These are phyloP conservation scores for Gamarada debralockiae DNA, from an alignment of 495 filamentous ascomycete genomes.

Conservation along the genomic window DNA sequence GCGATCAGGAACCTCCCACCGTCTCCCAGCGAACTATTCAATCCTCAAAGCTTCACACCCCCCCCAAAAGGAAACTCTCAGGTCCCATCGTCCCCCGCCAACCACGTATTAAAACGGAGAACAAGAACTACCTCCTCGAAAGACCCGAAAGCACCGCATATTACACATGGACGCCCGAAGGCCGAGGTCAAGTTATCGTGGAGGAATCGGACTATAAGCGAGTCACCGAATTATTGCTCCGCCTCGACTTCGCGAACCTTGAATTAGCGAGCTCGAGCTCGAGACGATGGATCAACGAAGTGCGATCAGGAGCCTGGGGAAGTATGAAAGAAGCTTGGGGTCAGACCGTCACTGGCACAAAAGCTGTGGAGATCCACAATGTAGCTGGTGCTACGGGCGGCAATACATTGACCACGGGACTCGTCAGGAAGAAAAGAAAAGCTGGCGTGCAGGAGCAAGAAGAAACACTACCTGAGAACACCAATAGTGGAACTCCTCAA, in stretches of 20 bases:
- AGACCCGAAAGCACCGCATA: slow-evolving; percentile 47
- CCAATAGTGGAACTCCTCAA: slow-evolving; percentile 15
- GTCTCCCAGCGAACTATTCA: neutral
- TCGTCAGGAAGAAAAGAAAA: slow-evolving; percentile 31
- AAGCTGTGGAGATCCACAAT: slow-evolving; percentile 11
- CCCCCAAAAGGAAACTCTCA: slow-evolving; percentile 35
- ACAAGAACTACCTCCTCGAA: slow-evolving; percentile 32
- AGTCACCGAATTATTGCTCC: slow-evolving; percentile 74
- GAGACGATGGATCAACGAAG: slow-evolving; percentile 62
- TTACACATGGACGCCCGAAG: slow-evolving; percentile 65
- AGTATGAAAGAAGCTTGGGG: slow-evolving; percentile 29
- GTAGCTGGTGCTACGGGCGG: slow-evolving; percentile 21
- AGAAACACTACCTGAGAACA: neutral
- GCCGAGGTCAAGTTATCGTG: slow-evolving; percentile 67
- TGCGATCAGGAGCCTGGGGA: slow-evolving; percentile 45
- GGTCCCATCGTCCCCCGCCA: slow-evolving; percentile 49
- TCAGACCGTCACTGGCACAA: slow-evolving; percentile 17
- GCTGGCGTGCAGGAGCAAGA: slow-evolving; percentile 14
- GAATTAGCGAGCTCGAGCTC: slow-evolving; percentile 68
- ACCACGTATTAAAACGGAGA: slow-evolving; percentile 54
- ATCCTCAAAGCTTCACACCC: neutral
- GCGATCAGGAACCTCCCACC: neutral
- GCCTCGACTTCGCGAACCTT: slow-evolving; percentile 74
- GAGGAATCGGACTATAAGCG: slow-evolving; percentile 70
- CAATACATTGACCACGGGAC: slow-evolving; percentile 28